phyloP scores from a whole-genome alignment of 1,284 basidiomycete species.

The Limonomyces culmigenus region DNA sequence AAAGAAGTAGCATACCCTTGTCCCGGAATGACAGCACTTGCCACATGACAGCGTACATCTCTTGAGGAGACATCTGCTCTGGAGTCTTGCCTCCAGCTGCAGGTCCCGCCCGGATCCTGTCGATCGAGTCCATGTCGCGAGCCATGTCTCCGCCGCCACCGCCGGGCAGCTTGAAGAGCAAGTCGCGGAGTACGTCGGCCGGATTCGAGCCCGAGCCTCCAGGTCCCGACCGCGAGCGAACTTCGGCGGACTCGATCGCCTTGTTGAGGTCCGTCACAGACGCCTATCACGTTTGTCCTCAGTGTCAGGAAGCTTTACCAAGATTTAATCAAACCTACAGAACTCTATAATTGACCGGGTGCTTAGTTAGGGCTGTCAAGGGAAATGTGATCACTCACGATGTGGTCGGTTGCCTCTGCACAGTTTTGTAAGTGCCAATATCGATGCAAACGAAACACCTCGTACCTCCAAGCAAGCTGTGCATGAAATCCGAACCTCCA shows the following conservation, averaged over 20 bases:
- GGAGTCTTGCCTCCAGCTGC: constrained; percentile 41
- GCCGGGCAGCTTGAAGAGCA: constrained; percentile 46
- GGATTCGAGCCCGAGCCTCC: constrained; percentile 18
- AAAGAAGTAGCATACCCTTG: constrained; percentile 26
- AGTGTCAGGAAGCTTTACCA: background rate
- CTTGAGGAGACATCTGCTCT: constrained; percentile 77
- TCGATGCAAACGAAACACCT: background rate
- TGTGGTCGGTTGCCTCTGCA: constrained; percentile 54
- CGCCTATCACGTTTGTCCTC: constrained; percentile 27
- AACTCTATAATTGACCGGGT: too few relatives aligned
- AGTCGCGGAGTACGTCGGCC: constrained; percentile 27
- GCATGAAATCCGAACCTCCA: constrained; percentile 75
- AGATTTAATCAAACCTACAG: background rate
- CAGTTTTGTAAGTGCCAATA: constrained; percentile 4
- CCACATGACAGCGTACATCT: constrained; percentile 74
- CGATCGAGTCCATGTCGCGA: constrained; percentile 63
- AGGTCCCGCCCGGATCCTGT: constrained; percentile 48
- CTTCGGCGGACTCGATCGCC: constrained; percentile 55
- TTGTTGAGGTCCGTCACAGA: constrained; percentile 82
- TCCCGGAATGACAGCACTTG: constrained; percentile 79
- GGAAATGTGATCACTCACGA: too few relatives aligned
- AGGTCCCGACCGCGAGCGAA: constrained; percentile 25
- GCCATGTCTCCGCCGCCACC: constrained; percentile 39
- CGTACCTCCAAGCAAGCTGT: constrained; percentile 54
- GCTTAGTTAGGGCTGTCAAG: too few relatives aligned